These are phyloP conservation scores for Leucocoprinus birnbaumii DNA, from an alignment of 768 basidiomycete species.

Conservation along the genomic window DNA sequence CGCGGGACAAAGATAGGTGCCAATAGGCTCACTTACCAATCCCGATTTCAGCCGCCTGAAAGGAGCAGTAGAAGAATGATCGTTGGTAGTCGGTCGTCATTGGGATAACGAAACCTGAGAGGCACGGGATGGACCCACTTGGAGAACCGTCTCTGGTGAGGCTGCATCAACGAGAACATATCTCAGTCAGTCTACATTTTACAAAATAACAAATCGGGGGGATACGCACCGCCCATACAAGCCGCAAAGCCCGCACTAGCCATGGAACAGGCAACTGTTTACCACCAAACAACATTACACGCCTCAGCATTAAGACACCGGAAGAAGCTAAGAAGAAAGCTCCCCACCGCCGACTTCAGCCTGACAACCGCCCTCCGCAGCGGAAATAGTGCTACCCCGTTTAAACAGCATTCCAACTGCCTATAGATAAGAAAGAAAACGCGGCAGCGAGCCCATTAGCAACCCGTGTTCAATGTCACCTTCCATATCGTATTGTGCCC, in stretches of 20 bases:
- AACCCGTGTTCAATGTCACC: neutral
- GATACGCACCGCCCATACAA: constrained; percentile 77
- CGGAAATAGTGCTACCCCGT: constrained; percentile 93
- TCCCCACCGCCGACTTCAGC: constrained; percentile 89
- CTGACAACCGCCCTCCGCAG: constrained; percentile 94
- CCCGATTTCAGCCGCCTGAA: constrained; percentile 85
- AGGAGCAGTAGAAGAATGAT: constrained; percentile 2
- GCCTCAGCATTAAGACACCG: neutral
- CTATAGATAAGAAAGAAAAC: constrained; percentile 28
- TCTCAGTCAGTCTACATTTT: neutral
- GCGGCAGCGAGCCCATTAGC: neutral
- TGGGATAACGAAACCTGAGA: neutral
- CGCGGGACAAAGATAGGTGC: neutral
- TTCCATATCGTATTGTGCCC: too few species aligned
- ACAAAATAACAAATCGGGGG: neutral
- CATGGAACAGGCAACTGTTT: constrained; percentile 89
- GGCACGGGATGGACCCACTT: constrained; percentile 37
- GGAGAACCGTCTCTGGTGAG: constrained; percentile 77
- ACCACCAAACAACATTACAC: neutral
- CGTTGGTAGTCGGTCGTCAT: neutral
- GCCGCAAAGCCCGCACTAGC: constrained; percentile 92
- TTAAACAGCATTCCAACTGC: constrained; percentile 96
- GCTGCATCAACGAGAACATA: constrained; percentile 33
- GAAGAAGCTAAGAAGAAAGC: constrained; percentile 1
- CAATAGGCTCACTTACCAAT: constrained; percentile 50